Evolutionary conservation across 1,284 basidiomycete species (phyloP).

Genomic region (Schizopora paradoxa): DNA sequence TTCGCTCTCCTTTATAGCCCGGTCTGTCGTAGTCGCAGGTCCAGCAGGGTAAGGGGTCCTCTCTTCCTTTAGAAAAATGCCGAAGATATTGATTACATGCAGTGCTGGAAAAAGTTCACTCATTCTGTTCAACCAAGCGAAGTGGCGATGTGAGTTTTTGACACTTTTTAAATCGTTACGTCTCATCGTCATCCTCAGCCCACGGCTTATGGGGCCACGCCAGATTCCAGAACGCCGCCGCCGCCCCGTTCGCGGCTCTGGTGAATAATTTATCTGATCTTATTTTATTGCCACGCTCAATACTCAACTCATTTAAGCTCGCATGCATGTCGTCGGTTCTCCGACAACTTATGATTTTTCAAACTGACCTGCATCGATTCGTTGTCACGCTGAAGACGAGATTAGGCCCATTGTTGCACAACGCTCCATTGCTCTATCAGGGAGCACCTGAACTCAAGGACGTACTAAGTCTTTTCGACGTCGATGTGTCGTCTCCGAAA

Average conservation of each 20-base stretch:
- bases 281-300: constrained; percentile 4
- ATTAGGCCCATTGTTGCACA: constrained; percentile 62
- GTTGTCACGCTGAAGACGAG: constrained; percentile 49
- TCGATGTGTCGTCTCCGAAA: constrained; percentile 44
- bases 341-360: constrained; percentile 66
- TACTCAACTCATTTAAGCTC: constrained; percentile 34
- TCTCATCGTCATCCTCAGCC: constrained; percentile 31
- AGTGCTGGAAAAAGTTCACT: constrained; percentile 71
- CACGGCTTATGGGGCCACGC: constrained; percentile 72
- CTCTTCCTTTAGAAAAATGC: constrained; percentile 1
- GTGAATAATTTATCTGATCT: constrained; percentile 31
- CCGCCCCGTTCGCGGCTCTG: constrained; percentile 61
- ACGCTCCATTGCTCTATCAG: constrained; percentile 62
- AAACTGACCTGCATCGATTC: constrained; percentile 63
- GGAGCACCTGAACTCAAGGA: constrained; percentile 63
- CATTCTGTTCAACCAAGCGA: constrained; percentile 60
- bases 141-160: constrained; percentile 53
- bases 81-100: constrained; percentile 3
- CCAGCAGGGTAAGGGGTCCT: constrained; percentile 48
- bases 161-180: not conserved
- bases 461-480: constrained; percentile 50
- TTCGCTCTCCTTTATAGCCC: constrained; percentile 29
- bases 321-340: constrained; percentile 63
- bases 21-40: constrained; percentile 57
- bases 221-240: constrained; percentile 58